Conservation (phyloP, 148 eudicot species). For the Vaccinium macrocarpon region DNA sequence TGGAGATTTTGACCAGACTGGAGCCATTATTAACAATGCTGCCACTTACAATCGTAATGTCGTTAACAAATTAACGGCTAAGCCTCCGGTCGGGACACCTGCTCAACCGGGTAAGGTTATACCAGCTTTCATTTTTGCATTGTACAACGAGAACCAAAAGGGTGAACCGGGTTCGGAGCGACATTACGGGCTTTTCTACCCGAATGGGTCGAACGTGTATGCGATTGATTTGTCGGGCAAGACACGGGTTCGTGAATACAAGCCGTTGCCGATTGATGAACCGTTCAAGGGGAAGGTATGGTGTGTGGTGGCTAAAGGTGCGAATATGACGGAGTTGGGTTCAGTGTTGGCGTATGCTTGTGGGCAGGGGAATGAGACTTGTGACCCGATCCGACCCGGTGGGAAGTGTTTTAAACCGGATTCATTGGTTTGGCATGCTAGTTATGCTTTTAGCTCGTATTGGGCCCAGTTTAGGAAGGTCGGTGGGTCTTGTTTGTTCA, state of each 20-base stretch:
- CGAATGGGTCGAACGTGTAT: conserved; percentile 51
- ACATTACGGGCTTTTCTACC: conserved; percentile 73
- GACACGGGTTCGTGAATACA: too few relatives aligned
- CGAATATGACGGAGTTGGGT: conserved; percentile 48
- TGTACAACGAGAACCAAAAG: conserved; percentile 81
- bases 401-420: conserved; percentile 63
- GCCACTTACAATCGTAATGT: conserved; percentile 79
- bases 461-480: conserved; percentile 60
- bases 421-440: conserved; percentile 54
- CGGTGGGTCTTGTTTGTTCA: conserved; percentile 75
- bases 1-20: conserved; percentile 76
- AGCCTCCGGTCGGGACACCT: conserved; percentile 71
- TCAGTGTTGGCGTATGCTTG: conserved; percentile 69
- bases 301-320: conserved; percentile 62
- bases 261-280: conserved; percentile 46
- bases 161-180: conserved; percentile 75
- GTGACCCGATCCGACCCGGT: conserved; percentile 61
- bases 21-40: conserved; percentile 69
- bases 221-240: conserved; percentile 64
- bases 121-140: conserved; percentile 60
- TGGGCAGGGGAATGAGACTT: conserved; percentile 79
- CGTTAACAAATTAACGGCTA: conserved; percentile 48
- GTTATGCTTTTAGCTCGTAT: conserved; percentile 83
- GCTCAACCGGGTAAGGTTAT: conserved; percentile 66
- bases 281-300: conserved; percentile 77